Conservation (phyloP, 768 basidiomycete species). For the Lenzites betulinus region DNA sequence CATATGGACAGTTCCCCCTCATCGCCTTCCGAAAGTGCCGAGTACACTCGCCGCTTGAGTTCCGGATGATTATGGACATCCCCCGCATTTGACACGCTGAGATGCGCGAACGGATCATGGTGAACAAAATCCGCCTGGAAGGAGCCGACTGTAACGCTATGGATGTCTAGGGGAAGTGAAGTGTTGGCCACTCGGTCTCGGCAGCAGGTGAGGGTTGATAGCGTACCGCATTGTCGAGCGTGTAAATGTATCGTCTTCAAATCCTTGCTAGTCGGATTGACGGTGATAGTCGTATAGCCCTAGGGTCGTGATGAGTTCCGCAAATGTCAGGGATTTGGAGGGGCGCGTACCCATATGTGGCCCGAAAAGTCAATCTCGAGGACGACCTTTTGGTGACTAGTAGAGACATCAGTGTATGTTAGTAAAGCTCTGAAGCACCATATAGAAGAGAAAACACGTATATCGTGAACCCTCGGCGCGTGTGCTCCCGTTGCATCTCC, state of each 20-base stretch:
- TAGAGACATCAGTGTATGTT: constrained; percentile 60
- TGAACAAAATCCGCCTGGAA: constrained; percentile 78
- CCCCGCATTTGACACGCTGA: constrained; percentile 63
- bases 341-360: constrained; percentile 67
- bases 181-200: constrained; percentile 27
- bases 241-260: constrained; percentile 86
- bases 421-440: constrained; percentile 31
- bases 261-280: constrained; percentile 77
- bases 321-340: constrained; percentile 23
- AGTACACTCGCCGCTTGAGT: constrained; percentile 88
- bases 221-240: constrained; percentile 84
- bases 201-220: constrained; percentile 14
- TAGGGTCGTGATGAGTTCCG: constrained; percentile 33
- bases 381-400: constrained; percentile 95
- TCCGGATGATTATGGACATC: constrained; percentile 92
- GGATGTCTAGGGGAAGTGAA: constrained; percentile 52
- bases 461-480: constrained; percentile 85
- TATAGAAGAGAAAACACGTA: constrained; percentile 56
- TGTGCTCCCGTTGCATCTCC: constrained; percentile 74
- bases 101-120: constrained; percentile 69
- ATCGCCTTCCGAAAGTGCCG: constrained; percentile 86
- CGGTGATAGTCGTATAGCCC: constrained; percentile 94
- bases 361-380: constrained; percentile 93
- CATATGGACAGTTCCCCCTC: constrained; percentile 94
- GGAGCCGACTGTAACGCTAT: constrained; percentile 71